A percentile compares a stretch with the other conserved stretches of the same genome.
phyloP scores from a whole-genome alignment of 768 basidiomycete species.

The Paxillus ammoniavirescens region DNA sequence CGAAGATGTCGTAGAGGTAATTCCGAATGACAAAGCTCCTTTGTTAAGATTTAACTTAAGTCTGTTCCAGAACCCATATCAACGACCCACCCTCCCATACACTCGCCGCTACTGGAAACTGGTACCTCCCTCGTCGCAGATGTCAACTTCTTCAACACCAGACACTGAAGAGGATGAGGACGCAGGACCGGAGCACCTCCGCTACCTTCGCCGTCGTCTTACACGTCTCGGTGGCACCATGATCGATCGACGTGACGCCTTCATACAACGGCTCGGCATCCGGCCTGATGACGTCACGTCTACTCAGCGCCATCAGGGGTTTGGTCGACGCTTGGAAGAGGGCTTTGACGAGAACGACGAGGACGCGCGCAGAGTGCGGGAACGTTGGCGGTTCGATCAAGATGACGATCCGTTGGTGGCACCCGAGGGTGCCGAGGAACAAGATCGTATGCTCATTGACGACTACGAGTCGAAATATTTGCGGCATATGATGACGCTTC shows the following conservation, averaged over 20 bases:
- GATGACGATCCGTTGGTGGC: conserved; percentile 60
- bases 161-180: conserved; percentile 17
- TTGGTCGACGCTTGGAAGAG: conserved; percentile 28
- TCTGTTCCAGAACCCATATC: conserved; percentile 60
- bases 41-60: conserved; percentile 7
- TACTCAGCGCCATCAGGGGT: conserved; percentile 7
- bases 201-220: conserved; percentile 61
- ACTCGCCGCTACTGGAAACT: conserved; percentile 68
- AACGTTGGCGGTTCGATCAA: conserved; percentile 68
- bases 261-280: conserved; percentile 25
- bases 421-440: conserved; percentile 63
- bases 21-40: conserved; percentile 13
- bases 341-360: conserved; percentile 30
- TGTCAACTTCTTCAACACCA: conserved; percentile 32
- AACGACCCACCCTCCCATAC: conserved; percentile 56
- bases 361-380: conserved; percentile 44
- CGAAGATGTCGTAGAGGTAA: conserved; percentile 86
- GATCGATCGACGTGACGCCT: conserved; percentile 64
- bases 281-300: conserved; percentile 2
- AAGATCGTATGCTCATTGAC: conserved; percentile 66
- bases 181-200: conserved; percentile 22
- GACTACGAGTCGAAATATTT: conserved; percentile 66
- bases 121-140: conserved; percentile 40
- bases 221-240: conserved; percentile 82
- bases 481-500: conserved; percentile 52